phyloP scores from a whole-genome alignment of 306 rosid species.

The Vigna nakashimae region DNA sequence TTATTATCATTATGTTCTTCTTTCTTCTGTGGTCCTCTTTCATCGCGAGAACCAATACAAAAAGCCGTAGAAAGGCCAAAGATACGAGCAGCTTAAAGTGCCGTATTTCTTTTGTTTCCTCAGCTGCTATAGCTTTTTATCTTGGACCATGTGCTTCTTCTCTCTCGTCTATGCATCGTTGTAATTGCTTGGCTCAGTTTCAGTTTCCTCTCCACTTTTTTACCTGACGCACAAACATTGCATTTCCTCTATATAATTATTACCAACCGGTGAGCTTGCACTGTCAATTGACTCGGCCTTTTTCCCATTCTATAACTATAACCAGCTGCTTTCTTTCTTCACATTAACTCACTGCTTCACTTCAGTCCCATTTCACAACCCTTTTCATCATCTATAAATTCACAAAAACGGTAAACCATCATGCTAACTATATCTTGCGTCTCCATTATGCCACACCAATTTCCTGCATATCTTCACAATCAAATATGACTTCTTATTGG shows the following conservation, averaged over 20 bases:
- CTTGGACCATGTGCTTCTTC: constrained; percentile 50
- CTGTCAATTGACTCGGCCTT: constrained; percentile 20
- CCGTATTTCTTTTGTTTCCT: constrained; percentile 19
- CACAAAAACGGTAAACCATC: constrained; percentile 24
- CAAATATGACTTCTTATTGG: background rate
- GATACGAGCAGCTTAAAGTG: constrained; percentile 31
- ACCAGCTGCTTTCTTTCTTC: background rate
- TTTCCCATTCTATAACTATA: background rate
- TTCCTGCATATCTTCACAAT: background rate
- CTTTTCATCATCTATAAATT: background rate
- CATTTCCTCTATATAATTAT: constrained; percentile 42
- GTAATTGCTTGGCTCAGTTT: constrained; percentile 30
- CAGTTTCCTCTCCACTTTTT: constrained; percentile 40
- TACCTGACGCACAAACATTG: constrained; percentile 43
- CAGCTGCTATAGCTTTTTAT: constrained; percentile 18
- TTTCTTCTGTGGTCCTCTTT: constrained; percentile 37
- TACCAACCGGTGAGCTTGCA: constrained; percentile 37
- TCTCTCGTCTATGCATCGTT: constrained; percentile 25
- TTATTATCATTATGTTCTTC: background rate
- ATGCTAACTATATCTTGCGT: constrained; percentile 29
- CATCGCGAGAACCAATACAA: constrained; percentile 35
- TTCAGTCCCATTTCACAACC: constrained; percentile 3
- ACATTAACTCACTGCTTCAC: background rate
- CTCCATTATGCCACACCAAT: too few relatives aligned
- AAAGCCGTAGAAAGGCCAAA: constrained; percentile 45